Evolutionary conservation across 2,329 filamentous ascomycete species (phyloP).

Genomic region (Colletotrichum viniferum): DNA sequence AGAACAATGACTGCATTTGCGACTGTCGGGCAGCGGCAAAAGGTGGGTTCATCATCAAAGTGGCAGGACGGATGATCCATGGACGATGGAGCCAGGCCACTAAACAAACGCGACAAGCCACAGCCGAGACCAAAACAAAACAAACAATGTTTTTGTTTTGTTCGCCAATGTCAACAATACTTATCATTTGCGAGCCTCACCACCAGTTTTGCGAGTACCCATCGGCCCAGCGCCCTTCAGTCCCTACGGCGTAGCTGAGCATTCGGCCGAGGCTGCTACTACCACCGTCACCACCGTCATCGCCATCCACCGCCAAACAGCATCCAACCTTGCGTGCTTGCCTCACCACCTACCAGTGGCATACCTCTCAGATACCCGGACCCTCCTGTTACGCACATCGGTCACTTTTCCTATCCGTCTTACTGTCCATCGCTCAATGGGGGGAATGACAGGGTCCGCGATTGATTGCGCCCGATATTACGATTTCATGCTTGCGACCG

Average conservation of each 20-base stretch:
- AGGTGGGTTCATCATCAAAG: slow-evolving; percentile 14
- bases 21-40: slow-evolving; percentile 3
- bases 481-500: slow-evolving; percentile 10
- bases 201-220: not conserved
- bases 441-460: not conserved
- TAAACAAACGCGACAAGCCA: slow-evolving; percentile 23
- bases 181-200: not conserved
- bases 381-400: not conserved
- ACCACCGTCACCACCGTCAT: slow-evolving; percentile 1
- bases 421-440: not conserved
- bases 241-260: not conserved
- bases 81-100: slow-evolving; percentile 10
- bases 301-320: not conserved
- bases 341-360: not conserved
- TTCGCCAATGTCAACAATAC: not conserved
- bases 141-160: not conserved
- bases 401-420: not conserved
- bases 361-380: slow-evolving; percentile 1
- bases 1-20: not conserved
- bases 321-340: slow-evolving; percentile 11
- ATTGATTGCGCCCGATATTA: slow-evolving; percentile 18
- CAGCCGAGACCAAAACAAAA: slow-evolving; percentile 19
- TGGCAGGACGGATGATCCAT: slow-evolving; percentile 15
- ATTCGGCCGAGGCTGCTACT: not conserved
- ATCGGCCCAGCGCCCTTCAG: not conserved